Conservation (phyloP, 1,284 basidiomycete species). For the Marasmius fiardii region DNA sequence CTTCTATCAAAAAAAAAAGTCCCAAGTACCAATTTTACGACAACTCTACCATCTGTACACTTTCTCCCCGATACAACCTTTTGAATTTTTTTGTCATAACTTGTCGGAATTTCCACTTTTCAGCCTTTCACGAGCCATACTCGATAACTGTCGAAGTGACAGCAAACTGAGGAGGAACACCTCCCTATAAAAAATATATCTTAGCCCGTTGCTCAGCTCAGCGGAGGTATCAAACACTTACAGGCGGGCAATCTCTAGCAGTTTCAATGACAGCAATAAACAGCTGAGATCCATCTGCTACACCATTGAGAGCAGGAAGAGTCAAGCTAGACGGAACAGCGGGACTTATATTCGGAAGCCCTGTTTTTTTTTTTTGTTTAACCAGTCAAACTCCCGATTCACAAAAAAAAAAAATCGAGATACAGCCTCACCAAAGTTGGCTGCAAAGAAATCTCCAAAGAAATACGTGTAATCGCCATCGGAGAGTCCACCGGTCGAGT, state of each 20-base stretch:
- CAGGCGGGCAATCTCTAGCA: slow-evolving; percentile 19
- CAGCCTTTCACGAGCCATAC: too few species aligned
- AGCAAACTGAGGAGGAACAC: not conserved
- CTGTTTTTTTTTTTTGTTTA: not conserved
- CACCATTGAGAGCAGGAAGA: slow-evolving; percentile 9
- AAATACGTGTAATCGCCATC: slow-evolving; percentile 14
- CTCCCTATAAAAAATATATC: not conserved
- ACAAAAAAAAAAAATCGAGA: too few species aligned
- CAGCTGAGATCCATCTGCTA: slow-evolving; percentile 8
- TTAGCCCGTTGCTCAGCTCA: not conserved
- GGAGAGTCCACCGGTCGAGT: slow-evolving; percentile 15
- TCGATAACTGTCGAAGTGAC: not conserved
- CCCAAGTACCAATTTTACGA: too few species aligned
- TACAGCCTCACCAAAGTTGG: slow-evolving; percentile 22
- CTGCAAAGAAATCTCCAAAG: slow-evolving; percentile 16
- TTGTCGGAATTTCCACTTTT: too few species aligned
- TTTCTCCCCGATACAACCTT: too few species aligned
- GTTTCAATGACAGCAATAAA: slow-evolving; percentile 21
- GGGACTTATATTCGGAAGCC: slow-evolving; percentile 5
- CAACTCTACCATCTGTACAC: too few species aligned
- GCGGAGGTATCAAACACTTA: slow-evolving; percentile 3
- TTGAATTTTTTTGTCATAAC: too few species aligned
- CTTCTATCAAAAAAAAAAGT: too few species aligned
- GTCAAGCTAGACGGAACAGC: slow-evolving; percentile 16
- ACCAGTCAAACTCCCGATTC: too few species aligned